Evolutionary conservation across 768 basidiomycete species (phyloP).

Genomic region (Dacryopinax spathularia): DNA sequence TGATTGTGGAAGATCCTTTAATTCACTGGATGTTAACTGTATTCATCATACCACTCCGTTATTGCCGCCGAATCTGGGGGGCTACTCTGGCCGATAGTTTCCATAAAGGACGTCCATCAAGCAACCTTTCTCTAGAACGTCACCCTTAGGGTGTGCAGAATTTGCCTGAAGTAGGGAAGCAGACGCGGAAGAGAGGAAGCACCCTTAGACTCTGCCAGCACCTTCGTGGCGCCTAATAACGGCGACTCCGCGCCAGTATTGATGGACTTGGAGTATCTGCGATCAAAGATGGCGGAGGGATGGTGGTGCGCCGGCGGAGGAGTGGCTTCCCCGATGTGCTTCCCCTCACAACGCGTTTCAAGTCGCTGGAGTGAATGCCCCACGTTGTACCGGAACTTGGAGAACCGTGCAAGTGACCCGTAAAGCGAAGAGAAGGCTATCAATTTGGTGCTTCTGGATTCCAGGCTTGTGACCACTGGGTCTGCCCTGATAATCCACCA

Average conservation of each 20-base stretch:
- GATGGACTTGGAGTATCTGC: neutral
- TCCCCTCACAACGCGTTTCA: neutral
- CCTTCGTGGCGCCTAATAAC: neutral
- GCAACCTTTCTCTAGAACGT: neutral
- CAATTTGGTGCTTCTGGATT: neutral
- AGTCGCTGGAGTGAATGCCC: neutral
- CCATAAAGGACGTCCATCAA: neutral
- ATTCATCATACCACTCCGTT: neutral
- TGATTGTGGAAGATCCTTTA: neutral
- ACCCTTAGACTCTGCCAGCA: neutral
- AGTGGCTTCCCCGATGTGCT: neutral
- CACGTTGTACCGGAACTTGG: neutral
- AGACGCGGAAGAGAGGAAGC: neutral
- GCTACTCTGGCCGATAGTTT: neutral
- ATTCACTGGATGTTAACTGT: neutral
- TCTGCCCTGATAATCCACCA: neutral
- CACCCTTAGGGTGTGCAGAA: neutral
- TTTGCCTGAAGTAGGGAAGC: neutral
- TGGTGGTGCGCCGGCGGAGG: neutral
- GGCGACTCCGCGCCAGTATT: neutral
- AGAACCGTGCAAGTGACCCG: neutral
- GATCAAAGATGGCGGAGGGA: neutral
- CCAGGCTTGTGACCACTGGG: conserved; percentile 3
- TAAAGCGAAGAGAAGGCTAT: conserved; percentile 2
- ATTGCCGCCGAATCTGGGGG: neutral